phyloP scores from a whole-genome alignment of 2,329 filamentous ascomycete genomes.

The Hortaea sp. region DNA sequence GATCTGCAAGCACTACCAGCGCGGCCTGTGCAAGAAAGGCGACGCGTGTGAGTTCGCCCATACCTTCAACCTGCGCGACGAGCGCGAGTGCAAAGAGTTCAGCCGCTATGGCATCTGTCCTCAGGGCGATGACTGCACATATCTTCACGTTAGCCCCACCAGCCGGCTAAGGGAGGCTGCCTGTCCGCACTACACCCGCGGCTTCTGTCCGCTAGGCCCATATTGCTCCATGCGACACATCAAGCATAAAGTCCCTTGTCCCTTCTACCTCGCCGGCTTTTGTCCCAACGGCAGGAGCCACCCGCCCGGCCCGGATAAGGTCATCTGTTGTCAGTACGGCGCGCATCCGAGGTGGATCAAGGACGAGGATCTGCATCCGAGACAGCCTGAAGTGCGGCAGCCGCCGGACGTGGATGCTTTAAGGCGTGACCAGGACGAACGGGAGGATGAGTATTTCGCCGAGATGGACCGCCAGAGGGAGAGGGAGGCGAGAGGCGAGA shows the following conservation, averaged over 20 bases:
- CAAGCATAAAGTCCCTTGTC: slow-evolving; percentile 61
- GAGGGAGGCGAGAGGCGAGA: slow-evolving; percentile 38
- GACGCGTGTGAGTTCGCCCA: slow-evolving; percentile 95
- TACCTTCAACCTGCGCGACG: slow-evolving; percentile 95
- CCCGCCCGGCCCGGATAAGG: slow-evolving; percentile 25
- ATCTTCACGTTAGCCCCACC: slow-evolving; percentile 52
- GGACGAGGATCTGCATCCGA: slow-evolving; percentile 50
- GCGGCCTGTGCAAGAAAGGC: slow-evolving; percentile 95
- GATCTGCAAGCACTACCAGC: slow-evolving; percentile 98
- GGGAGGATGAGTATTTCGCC: slow-evolving; percentile 43
- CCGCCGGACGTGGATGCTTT: slow-evolving; percentile 66
- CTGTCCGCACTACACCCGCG: slow-evolving; percentile 76
- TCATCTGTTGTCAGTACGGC: slow-evolving; percentile 58
- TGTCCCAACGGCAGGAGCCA: slow-evolving; percentile 62
- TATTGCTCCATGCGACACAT: slow-evolving; percentile 83
- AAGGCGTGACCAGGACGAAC: slow-evolving; percentile 51
- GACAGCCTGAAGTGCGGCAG: slow-evolving; percentile 48
- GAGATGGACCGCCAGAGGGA: slow-evolving; percentile 40
- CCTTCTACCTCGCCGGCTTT: slow-evolving; percentile 85
- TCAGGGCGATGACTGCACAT: slow-evolving; percentile 82
- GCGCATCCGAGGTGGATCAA: slow-evolving; percentile 70
- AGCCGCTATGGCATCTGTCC: slow-evolving; percentile 87
- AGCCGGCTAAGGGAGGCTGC: slow-evolving; percentile 51
- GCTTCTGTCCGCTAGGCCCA: slow-evolving; percentile 87
- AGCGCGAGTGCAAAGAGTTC: slow-evolving; percentile 98